Conservation (phyloP, 805 yeast genomes). For the Barnettozyma sucrosica region DNA sequence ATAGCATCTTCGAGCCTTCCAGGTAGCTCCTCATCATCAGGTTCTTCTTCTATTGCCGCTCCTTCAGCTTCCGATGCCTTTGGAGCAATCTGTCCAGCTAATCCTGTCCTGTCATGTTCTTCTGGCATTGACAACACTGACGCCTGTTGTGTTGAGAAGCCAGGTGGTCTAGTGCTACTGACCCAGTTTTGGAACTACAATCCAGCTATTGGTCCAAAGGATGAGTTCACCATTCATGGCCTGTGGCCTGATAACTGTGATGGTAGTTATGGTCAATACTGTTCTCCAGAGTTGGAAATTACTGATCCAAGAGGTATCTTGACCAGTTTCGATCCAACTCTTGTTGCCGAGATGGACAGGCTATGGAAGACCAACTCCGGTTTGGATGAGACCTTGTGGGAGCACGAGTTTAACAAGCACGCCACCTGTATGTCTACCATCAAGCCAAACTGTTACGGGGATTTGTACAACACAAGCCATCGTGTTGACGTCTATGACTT, state of each 20-base stretch:
- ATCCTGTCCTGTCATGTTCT: conserved; percentile 55
- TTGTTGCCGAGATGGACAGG: conserved; percentile 49
- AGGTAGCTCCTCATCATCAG: conserved; percentile 2
- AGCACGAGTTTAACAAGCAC: conserved; percentile 19
- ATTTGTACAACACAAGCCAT: conserved; percentile 5
- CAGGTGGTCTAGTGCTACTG: conserved; percentile 75
- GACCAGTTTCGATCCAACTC: conserved; percentile 41
- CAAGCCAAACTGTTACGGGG: conserved; percentile 15
- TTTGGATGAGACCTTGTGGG: conserved; percentile 35
- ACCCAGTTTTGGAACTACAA: conserved; percentile 92
- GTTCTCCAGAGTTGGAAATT: conserved; percentile 57
- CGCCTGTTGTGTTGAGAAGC: conserved; percentile 78
- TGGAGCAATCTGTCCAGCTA: conserved; percentile 41
- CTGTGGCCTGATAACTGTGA: conserved; percentile 85
- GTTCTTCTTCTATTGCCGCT: not conserved
- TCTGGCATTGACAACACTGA: conserved; percentile 48
- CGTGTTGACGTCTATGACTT: conserved; percentile 12
- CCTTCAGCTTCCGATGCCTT: not conserved
- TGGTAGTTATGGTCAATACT: conserved; percentile 75
- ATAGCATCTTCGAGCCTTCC: too few species aligned
- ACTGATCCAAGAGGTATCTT: conserved; percentile 38
- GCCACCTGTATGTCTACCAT: conserved; percentile 19
- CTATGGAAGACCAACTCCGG: conserved; percentile 74
- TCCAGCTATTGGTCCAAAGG: conserved; percentile 66
- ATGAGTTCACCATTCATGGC: conserved; percentile 76